These are phyloP conservation scores for Mangifera indica DNA, from an alignment of 345 rosid species.

Conservation along the genomic window DNA sequence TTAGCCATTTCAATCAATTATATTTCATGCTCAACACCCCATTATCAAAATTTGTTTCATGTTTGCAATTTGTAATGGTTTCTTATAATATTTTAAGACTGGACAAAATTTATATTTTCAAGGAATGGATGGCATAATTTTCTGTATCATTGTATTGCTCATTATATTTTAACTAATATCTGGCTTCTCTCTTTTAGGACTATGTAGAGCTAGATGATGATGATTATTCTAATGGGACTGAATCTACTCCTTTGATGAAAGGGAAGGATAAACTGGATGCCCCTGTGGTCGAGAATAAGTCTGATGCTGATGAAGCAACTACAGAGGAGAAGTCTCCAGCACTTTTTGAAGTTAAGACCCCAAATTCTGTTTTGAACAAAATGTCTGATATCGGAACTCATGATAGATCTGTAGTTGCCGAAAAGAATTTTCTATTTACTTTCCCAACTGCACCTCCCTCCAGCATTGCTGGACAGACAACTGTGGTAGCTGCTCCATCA, in stretches of 20 bases:
- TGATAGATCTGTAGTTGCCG: conserved; percentile 38
- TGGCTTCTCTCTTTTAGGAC: conserved; percentile 47
- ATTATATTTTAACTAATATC: background rate
- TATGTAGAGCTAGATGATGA: conserved; percentile 73
- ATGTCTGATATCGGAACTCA: conserved; percentile 28
- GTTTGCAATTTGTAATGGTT: background rate
- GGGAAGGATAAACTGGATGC: conserved; percentile 39
- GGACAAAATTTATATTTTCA: background rate
- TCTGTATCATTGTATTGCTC: background rate
- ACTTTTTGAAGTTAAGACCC: conserved; percentile 34
- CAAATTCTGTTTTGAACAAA: conserved; percentile 33
- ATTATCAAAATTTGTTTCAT: background rate
- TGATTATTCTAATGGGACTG: conserved; percentile 26
- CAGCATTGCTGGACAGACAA: conserved; percentile 35
- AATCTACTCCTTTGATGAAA: conserved; percentile 29
- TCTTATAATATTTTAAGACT: background rate
- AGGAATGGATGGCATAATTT: background rate
- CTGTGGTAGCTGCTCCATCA: conserved; percentile 29
- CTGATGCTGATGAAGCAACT: conserved; percentile 34
- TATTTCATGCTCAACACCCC: background rate
- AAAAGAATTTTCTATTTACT: conserved; percentile 30
- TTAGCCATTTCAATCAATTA: background rate
- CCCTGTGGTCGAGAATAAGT: conserved; percentile 29
- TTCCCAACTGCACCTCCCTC: conserved; percentile 31
- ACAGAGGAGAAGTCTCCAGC: conserved; percentile 31